These are phyloP conservation scores for Tricladium varicosporioides DNA, from an alignment of 2,329 filamentous ascomycete species.

Conservation along the genomic window DNA sequence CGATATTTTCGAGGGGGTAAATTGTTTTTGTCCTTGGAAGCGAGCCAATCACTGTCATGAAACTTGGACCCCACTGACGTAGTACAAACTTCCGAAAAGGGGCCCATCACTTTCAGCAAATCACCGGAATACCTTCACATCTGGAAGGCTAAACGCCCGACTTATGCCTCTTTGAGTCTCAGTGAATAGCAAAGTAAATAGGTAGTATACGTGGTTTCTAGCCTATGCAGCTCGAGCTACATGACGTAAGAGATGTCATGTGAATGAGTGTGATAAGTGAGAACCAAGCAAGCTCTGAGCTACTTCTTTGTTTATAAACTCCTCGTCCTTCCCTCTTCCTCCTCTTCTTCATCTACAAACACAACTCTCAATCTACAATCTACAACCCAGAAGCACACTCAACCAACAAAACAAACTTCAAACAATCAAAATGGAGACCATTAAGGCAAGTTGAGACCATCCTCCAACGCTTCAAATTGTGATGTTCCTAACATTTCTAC, in stretches of 20 bases:
- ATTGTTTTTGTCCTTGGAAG: neutral
- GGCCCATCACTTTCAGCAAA: neutral
- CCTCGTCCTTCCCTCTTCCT: slow-evolving; percentile 8
- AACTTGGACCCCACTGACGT: slow-evolving; percentile 21
- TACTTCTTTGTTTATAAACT: slow-evolving; percentile 11
- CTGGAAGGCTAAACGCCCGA: neutral
- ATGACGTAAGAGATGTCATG: neutral
- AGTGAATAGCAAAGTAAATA: neutral
- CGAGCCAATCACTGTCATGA: slow-evolving; percentile 13
- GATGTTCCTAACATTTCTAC: neutral
- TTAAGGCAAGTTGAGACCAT: slow-evolving; percentile 29
- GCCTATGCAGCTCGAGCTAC: neutral
- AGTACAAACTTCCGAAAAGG: neutral
- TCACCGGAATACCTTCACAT: neutral
- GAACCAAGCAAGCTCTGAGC: neutral
- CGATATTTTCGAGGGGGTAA: slow-evolving; percentile 12
- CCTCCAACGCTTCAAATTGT: neutral
- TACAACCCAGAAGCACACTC: slow-evolving; percentile 11
- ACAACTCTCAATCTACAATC: slow-evolving; percentile 12
- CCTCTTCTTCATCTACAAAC: slow-evolving; percentile 8
- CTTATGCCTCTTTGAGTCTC: neutral
- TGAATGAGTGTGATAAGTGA: neutral
- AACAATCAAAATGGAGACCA: slow-evolving; percentile 36
- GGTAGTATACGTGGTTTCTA: neutral
- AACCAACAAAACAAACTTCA: slow-evolving; percentile 17